Evolutionary conservation across 768 basidiomycete genomes (phyloP), one percentile per base, ranked within the genome.

Genomic region (Trametes cinnabarina): DNA sequence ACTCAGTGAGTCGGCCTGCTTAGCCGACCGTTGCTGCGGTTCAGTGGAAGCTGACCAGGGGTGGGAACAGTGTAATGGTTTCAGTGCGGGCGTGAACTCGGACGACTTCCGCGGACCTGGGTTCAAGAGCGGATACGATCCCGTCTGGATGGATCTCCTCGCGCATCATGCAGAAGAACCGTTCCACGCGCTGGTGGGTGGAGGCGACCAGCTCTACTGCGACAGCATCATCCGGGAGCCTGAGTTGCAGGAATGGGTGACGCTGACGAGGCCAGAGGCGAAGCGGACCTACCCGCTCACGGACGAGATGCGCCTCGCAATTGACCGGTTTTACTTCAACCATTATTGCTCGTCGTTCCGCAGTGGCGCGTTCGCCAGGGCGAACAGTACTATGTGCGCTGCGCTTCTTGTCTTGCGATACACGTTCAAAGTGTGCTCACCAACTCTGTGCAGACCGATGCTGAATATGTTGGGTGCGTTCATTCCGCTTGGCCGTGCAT

Each of bases 81-180:
- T 93, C 68, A 91, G 89, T 49, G 79, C 90, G 0, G 96, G 96
- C 32, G 84, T 98, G 25, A 94, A 96, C 66, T 86, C 88, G 54
- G 89, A 92, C 61, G 90, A 91, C 34, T 94, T 95, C 70, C 81
- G 84, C 39, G 85, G 88, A 3, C 88, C 89, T 9, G 89, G 90
- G 0, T 95, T 85, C 67, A 85, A 80, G 61, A 85, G 75, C 47
- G 93, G 92, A 0, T 92, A 89, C 64, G 94, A 95, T 69, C 93
- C 92, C 7, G 83, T 98, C 11, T 99, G 96, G 96, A 79, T 85
- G 60, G 95, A 99, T 73, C 74, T 99, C n/a, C 81, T 98, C 23
- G 74, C 82, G 41, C 86, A 89, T 65, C 97, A 98, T 65, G 77
- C 81, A 2, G 81, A 84, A 66, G 75, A 77, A 56, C 94, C 96